A percentile compares a stretch with the other conserved stretches of the same genome.
Conservation (phyloP, 176 grass and related monocot genomes). For the Thalia dealbata region DNA sequence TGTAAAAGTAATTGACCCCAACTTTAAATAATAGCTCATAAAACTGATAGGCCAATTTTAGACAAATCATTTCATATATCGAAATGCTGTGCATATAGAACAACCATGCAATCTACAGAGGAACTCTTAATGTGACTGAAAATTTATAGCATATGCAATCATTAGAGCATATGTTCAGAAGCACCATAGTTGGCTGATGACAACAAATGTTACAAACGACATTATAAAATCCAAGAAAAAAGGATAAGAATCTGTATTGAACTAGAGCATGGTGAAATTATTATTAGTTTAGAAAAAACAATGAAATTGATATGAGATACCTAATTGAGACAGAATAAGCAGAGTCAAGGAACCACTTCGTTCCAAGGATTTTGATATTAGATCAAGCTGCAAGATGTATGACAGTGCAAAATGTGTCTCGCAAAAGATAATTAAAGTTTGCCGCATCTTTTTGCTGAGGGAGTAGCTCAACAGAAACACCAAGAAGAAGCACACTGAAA, state of each 20-base stretch:
- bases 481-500: conserved; percentile 91
- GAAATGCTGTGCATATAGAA: background rate
- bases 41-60: background rate
- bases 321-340: conserved; percentile 86
- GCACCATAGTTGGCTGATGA: background rate
- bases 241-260: background rate
- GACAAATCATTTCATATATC: background rate
- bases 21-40: conserved; percentile 6
- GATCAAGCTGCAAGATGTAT: conserved; percentile 94
- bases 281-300: too few species aligned
- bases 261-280: too few species aligned
- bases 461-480: conserved; percentile 89
- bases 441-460: conserved; percentile 54
- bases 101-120: background rate
- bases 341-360: conserved; percentile 46
- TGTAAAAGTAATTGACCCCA: too few species aligned
- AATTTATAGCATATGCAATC: background rate
- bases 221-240: background rate
- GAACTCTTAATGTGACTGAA: background rate
- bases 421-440: conserved; percentile 80
- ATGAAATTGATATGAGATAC: conserved; percentile 37
- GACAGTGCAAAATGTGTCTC: conserved; percentile 82
- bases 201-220: background rate
- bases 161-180: background rate
- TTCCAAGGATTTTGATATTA: conserved; percentile 66